Conservation (phyloP, 768 basidiomycete species). For the Suillus subalutaceus region DNA sequence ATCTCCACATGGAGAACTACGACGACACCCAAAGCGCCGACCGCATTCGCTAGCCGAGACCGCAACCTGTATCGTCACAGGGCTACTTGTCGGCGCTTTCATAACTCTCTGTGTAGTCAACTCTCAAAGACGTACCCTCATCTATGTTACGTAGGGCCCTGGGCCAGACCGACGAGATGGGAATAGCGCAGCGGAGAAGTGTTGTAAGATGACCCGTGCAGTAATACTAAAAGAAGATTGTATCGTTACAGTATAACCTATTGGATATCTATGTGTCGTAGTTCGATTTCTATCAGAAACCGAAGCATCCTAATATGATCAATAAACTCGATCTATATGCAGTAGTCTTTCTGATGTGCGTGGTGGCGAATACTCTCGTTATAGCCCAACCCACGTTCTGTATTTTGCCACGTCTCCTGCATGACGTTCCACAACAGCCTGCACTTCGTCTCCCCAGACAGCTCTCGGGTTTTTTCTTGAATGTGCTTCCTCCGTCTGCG, state of each 20-base stretch:
- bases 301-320: slow-evolving; percentile 3
- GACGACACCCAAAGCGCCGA: slow-evolving; percentile 22
- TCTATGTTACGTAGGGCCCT: slow-evolving; percentile 35
- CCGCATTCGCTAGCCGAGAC: slow-evolving; percentile 34
- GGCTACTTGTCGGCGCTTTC: slow-evolving; percentile 62
- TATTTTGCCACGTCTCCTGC: slow-evolving; percentile 59
- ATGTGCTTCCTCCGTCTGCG: slow-evolving; percentile 14
- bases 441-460: slow-evolving; percentile 73
- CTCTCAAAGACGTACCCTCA: slow-evolving; percentile 49
- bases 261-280: slow-evolving; percentile 27
- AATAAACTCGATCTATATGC: not conserved
- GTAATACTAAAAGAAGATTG: slow-evolving; percentile 17
- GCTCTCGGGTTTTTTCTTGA: slow-evolving; percentile 43
- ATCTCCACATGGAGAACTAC: slow-evolving; percentile 9
- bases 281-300: slow-evolving; percentile 9
- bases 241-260: slow-evolving; percentile 24
- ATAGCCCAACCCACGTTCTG: slow-evolving; percentile 52
- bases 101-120: slow-evolving; percentile 54
- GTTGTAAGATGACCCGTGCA: slow-evolving; percentile 4
- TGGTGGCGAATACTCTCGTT: not conserved
- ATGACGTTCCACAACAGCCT: slow-evolving; percentile 58
- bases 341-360: not conserved
- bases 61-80: slow-evolving; percentile 54
- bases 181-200: not conserved
- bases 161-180: not conserved